These are phyloP conservation scores for Leptographium procerum DNA, from an alignment of 2,329 filamentous ascomycete genomes.

Conservation along the genomic window DNA sequence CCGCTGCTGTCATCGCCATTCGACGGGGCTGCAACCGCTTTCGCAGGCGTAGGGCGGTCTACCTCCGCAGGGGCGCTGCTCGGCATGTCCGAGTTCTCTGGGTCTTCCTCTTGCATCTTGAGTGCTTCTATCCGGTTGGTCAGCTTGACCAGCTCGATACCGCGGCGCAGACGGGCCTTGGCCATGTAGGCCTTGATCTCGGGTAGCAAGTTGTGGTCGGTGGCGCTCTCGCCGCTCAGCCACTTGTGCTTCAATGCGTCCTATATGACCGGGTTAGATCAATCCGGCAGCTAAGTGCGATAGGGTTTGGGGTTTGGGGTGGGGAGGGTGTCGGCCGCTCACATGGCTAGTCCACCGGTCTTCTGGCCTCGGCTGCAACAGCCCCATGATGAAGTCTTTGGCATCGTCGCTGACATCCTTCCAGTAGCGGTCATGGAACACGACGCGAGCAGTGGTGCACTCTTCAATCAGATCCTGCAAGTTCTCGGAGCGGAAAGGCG, in stretches of 20 bases:
- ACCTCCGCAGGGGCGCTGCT: not conserved
- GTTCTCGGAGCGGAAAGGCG: slow-evolving; percentile 92
- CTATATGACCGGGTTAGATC: slow-evolving; percentile 26
- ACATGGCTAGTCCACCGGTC: slow-evolving; percentile 70
- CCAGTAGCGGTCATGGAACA: slow-evolving; percentile 98
- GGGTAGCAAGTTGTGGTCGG: slow-evolving; percentile 92
- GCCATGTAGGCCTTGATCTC: slow-evolving; percentile 93
- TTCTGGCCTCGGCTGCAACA: slow-evolving; percentile 69
- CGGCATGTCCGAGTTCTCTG: slow-evolving; percentile 58
- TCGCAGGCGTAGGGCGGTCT: not conserved
- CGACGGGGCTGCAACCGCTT: not conserved
- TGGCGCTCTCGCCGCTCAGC: slow-evolving; percentile 84
- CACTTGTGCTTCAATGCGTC: slow-evolving; percentile 73
- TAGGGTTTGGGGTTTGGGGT: no score
- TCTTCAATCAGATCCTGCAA: slow-evolving; percentile 89
- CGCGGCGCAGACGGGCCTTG: slow-evolving; percentile 79
- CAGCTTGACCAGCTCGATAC: slow-evolving; percentile 92
- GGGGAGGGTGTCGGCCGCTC: slow-evolving; percentile 26
- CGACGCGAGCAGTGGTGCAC: slow-evolving; percentile 69
- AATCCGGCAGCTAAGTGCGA: no score
- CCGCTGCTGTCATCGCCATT: slow-evolving; percentile 19
- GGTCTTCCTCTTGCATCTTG: slow-evolving; percentile 82
- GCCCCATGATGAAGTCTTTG: slow-evolving; percentile 79
- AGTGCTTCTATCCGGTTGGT: slow-evolving; percentile 90
- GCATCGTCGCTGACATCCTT: slow-evolving; percentile 92